A percentile compares a stretch with the other conserved stretches of the same genome.
phyloP scores from a whole-genome alignment of 1,284 basidiomycete genomes.

The Irpex rosettiformis region DNA sequence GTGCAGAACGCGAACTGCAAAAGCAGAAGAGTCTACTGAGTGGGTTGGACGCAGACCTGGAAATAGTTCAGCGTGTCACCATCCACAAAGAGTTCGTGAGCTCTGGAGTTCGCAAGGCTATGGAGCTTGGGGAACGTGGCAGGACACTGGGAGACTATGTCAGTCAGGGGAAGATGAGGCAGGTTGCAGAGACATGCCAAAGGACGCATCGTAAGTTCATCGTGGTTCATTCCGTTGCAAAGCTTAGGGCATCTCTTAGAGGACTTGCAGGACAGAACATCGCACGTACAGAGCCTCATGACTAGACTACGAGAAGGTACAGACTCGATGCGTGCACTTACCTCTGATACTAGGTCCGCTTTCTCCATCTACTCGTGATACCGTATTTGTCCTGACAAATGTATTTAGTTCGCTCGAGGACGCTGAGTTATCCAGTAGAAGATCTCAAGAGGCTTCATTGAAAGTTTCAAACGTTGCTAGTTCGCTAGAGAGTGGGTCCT shows the following conservation, averaged over 20 bases:
- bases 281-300: constrained; percentile 52
- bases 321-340: constrained; percentile 50
- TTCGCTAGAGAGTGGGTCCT: constrained; percentile 47
- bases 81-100: constrained; percentile 76
- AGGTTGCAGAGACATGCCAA: constrained; percentile 73
- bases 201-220: constrained; percentile 58
- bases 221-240: background rate
- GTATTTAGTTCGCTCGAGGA: constrained; percentile 52
- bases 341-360: constrained; percentile 48
- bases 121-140: constrained; percentile 61
- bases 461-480: constrained; percentile 51
- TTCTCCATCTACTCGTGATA: constrained; percentile 4
- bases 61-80: constrained; percentile 58
- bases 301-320: constrained; percentile 53
- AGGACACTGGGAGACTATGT: constrained; percentile 81
- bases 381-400: background rate
- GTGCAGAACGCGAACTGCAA: constrained; percentile 56
- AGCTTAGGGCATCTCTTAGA: constrained; percentile 32
- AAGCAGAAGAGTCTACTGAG: constrained; percentile 57
- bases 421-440: constrained; percentile 48
- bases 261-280: constrained; percentile 52
- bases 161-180: constrained; percentile 70
- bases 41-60: constrained; percentile 65
- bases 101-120: constrained; percentile 55
- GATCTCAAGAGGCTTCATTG: constrained; percentile 56